A percentile compares a stretch with the other conserved stretches of the same genome.
These are phyloP conservation scores for Mucor velutinosus DNA, from an alignment of 371 early-diverging fungal species.

Conservation along the genomic window DNA sequence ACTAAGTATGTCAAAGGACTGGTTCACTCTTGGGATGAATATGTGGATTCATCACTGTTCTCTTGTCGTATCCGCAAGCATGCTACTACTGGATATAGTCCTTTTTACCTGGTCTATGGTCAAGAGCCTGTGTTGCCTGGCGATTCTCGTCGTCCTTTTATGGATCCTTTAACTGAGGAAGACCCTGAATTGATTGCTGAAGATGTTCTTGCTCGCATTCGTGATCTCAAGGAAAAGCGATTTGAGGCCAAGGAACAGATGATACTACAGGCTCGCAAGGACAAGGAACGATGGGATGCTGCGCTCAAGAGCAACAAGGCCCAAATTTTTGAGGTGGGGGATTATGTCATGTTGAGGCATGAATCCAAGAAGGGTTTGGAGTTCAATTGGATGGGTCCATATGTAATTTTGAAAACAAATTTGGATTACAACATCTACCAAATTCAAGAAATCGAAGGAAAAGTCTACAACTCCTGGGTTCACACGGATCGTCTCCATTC, in stretches of 20 bases:
- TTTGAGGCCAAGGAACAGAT: not conserved
- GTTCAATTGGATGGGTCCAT: slow-evolving; percentile 10
- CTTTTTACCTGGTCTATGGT: slow-evolving; percentile 21
- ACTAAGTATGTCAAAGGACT: slow-evolving; percentile 9
- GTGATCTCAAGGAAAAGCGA: not conserved
- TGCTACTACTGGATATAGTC: slow-evolving; percentile 13
- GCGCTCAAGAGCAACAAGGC: not conserved
- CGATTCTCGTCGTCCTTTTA: slow-evolving; percentile 10
- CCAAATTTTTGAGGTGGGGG: slow-evolving; percentile 3
- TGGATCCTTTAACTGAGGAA: slow-evolving; percentile 1
- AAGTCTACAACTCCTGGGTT: slow-evolving; percentile 8
- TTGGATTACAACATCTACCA: slow-evolving; percentile 4
- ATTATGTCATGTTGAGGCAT: slow-evolving; percentile 2
- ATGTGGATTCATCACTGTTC: slow-evolving; percentile 10
- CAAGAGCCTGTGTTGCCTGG: slow-evolving; percentile 21
- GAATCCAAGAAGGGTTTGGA: slow-evolving; percentile 9
- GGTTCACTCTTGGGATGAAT: slow-evolving; percentile 15
- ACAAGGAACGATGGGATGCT: slow-evolving; percentile 27
- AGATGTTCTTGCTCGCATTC: not conserved
- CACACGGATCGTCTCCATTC: slow-evolving; percentile 5
- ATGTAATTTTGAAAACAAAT: not conserved
- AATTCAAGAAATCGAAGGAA: slow-evolving; percentile 3
- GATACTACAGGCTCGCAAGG: not conserved
- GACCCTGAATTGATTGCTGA: slow-evolving; percentile 4
- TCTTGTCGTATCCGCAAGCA: slow-evolving; percentile 9